Conservation (phyloP, 1,284 basidiomycete species). For the Tetrapyrgos nigripes region DNA sequence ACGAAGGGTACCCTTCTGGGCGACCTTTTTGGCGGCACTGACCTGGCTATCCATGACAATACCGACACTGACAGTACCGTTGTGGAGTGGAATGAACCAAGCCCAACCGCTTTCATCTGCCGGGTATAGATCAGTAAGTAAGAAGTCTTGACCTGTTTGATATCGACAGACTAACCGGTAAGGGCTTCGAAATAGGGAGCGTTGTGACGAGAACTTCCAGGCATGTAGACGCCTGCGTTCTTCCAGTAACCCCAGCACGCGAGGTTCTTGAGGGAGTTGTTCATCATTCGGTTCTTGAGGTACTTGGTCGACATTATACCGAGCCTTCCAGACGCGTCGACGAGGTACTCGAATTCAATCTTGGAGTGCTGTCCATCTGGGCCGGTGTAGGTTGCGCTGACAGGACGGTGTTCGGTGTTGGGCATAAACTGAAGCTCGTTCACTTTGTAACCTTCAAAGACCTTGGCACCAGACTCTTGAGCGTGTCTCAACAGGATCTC, state of each 20-base stretch:
- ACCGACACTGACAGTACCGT: constrained; percentile 61
- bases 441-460: constrained; percentile 46
- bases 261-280: constrained; percentile 48
- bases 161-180: constrained; percentile 33
- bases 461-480: constrained; percentile 40
- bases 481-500: constrained; percentile 52
- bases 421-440: constrained; percentile 32
- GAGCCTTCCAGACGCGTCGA: constrained; percentile 55
- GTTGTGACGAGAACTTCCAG: constrained; percentile 29
- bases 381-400: constrained; percentile 26
- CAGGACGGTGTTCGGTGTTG: constrained; percentile 24
- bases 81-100: constrained; percentile 68
- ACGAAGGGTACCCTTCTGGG: neutral
- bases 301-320: constrained; percentile 53
- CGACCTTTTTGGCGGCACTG: constrained; percentile 2
- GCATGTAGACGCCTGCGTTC: constrained; percentile 31
- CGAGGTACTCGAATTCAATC: constrained; percentile 52
- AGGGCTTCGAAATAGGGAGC: constrained; percentile 38
- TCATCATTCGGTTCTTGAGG: constrained; percentile 49
- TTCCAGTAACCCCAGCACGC: constrained; percentile 52
- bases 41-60: constrained; percentile 58
- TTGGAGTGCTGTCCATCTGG: constrained; percentile 19
- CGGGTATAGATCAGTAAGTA: neutral
- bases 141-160: neutral
- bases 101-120: constrained; percentile 69